A percentile compares a stretch with the other conserved stretches of the same genome.
Evolutionary conservation across 805 yeast genomes (phyloP).

Genomic region (Lachancea cidri): DNA sequence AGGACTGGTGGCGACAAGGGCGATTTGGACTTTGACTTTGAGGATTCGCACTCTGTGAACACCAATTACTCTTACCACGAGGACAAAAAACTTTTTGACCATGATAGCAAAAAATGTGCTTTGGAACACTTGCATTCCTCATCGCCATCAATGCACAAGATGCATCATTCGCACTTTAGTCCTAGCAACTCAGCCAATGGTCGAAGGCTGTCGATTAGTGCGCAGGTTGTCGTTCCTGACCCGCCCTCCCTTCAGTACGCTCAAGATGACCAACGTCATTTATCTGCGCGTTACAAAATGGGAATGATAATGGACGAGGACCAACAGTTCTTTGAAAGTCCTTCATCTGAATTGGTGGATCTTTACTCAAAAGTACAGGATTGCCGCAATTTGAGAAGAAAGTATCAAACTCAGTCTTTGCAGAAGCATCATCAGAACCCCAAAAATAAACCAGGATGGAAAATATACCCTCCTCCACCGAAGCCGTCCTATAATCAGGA

Average conservation of each 20-base stretch:
- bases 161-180: neutral
- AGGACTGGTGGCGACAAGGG: neutral
- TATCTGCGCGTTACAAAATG: constrained; percentile 36
- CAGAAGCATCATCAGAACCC: constrained; percentile 82
- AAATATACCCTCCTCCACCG: constrained; percentile 89
- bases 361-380: constrained; percentile 55
- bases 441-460: constrained; percentile 69
- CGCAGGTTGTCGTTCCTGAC: constrained; percentile 25
- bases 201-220: constrained; percentile 23
- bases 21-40: neutral
- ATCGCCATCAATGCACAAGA: neutral
- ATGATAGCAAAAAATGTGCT: constrained; percentile 27
- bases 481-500: constrained; percentile 74
- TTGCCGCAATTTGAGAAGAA: constrained; percentile 70
- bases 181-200: constrained; percentile 1
- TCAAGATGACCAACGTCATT: constrained; percentile 4
- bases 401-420: constrained; percentile 63
- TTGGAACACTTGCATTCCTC: constrained; percentile 18
- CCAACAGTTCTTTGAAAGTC: constrained; percentile 49
- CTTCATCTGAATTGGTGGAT: constrained; percentile 63
- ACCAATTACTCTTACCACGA: constrained; percentile 33
- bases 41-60: neutral
- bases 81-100: constrained; percentile 26
- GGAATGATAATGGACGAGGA: constrained; percentile 44
- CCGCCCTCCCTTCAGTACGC: constrained; percentile 12